Percentiles rank a stretch among this genome's conserved stretches.
Evolutionary conservation across 2,329 filamentous ascomycete genomes (phyloP).

Genomic region (Diaporthe sp.): DNA sequence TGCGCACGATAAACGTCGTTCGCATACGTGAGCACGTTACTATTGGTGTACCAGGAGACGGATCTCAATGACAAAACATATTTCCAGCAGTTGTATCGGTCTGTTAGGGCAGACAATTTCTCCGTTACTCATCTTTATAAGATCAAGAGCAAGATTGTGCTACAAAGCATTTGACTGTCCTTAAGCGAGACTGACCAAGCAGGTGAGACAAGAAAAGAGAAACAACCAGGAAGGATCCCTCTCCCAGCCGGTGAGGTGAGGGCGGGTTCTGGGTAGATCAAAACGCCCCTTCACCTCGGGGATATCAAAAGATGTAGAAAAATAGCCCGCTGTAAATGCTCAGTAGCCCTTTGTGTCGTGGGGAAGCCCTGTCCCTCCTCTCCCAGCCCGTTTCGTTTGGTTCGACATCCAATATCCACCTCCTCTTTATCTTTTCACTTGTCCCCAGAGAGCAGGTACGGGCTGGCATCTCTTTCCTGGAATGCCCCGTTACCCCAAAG

Average conservation of each 20-base stretch:
- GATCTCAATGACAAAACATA: not conserved
- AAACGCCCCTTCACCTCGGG: slow-evolving; percentile 31
- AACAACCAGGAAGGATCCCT: slow-evolving; percentile 25
- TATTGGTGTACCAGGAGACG: not conserved
- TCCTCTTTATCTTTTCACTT: slow-evolving; percentile 13
- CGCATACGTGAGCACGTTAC: no score
- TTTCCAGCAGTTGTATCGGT: not conserved
- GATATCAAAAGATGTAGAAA: slow-evolving; percentile 35
- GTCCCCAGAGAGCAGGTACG: slow-evolving; percentile 21
- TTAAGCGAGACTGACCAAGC: not conserved
- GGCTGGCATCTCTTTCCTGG: slow-evolving; percentile 30
- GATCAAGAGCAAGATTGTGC: slow-evolving; percentile 17
- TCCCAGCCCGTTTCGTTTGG: not conserved
- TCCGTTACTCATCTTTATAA: slow-evolving; percentile 7
- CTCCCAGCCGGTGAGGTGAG: slow-evolving; percentile 32
- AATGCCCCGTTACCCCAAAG: slow-evolving; percentile 14
- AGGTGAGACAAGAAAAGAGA: slow-evolving; percentile 11
- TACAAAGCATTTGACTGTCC: not conserved
- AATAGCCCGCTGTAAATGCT: slow-evolving; percentile 38
- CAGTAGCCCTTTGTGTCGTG: slow-evolving; percentile 26
- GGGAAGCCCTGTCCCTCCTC: slow-evolving; percentile 19
- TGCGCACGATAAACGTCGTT: not conserved
- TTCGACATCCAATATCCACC: slow-evolving; percentile 7
- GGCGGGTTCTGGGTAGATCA: slow-evolving; percentile 1
- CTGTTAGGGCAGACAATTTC: slow-evolving; percentile 20